phyloP scores from a whole-genome alignment of 208 protist species.

The Trypanosoma grayi region DNA sequence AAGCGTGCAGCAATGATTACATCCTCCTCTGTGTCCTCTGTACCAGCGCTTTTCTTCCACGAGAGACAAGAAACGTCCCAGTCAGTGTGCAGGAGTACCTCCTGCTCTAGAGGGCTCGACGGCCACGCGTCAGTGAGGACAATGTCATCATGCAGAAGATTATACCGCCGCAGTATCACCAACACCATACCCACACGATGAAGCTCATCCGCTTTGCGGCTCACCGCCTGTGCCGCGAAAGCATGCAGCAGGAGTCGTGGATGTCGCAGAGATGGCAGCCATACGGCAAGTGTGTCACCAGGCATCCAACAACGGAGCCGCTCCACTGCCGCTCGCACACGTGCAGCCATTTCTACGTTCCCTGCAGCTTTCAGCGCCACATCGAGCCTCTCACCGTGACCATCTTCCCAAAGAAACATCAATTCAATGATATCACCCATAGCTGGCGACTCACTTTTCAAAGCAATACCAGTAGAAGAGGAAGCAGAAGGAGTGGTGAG shows the following conservation, averaged over 20 bases:
- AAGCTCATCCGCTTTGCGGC: constrained; percentile 13
- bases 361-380: neutral
- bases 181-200: constrained; percentile 37
- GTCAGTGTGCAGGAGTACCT: constrained; percentile 34
- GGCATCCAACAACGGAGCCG: constrained; percentile 13
- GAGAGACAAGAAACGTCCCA: constrained; percentile 26
- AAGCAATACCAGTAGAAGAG: too few relatives aligned
- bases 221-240: constrained; percentile 21
- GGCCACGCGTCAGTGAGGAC: constrained; percentile 51
- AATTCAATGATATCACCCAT: constrained; percentile 3
- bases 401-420: constrained; percentile 18
- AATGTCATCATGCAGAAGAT: constrained; percentile 55
- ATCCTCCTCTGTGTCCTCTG: constrained; percentile 11
- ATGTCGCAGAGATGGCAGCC: constrained; percentile 58
- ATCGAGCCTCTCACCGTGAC: constrained; percentile 1
- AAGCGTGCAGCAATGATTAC: constrained; percentile 46
- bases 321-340: neutral
- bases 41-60: constrained; percentile 15
- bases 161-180: constrained; percentile 56
- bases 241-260: constrained; percentile 38
- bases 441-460: neutral
- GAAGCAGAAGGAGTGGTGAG: too few relatives aligned
- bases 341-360: neutral
- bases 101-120: constrained; percentile 43
- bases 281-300: constrained; percentile 34